Conservation (phyloP, 2,329 filamentous ascomycete species). For the Proliferodiscus dingleyae region DNA sequence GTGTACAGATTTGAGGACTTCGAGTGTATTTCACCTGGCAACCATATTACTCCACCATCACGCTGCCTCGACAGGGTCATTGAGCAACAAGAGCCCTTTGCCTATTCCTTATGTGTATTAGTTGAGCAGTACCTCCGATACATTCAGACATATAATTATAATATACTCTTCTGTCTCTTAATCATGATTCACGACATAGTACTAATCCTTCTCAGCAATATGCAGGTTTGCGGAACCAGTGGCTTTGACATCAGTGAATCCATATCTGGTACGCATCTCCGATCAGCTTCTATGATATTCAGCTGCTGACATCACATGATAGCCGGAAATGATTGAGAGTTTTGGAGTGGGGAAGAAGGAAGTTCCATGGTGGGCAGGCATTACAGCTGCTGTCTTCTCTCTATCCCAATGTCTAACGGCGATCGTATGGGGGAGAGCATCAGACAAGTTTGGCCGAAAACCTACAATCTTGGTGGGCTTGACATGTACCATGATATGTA, state of each 20-base stretch:
- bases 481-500: conserved; percentile 73
- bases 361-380: conserved; percentile 75
- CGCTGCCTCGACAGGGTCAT: too few relatives aligned
- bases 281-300: conserved; percentile 10
- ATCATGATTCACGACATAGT: too few relatives aligned
- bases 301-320: conserved; percentile 34
- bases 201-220: conserved; percentile 60
- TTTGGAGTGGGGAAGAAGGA: conserved; percentile 68
- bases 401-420: conserved; percentile 67
- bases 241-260: conserved; percentile 50
- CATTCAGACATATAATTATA: too few relatives aligned
- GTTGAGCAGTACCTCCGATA: too few relatives aligned
- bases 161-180: too few relatives aligned
- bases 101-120: too few relatives aligned
- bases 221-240: conserved; percentile 75
- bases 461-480: conserved; percentile 72
- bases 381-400: conserved; percentile 69
- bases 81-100: too few relatives aligned
- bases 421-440: conserved; percentile 69
- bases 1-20: too few relatives aligned
- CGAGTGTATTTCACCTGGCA: too few relatives aligned
- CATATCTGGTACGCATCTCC: conserved; percentile 37
- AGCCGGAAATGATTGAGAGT: conserved; percentile 78
- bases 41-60: too few relatives aligned
- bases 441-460: conserved; percentile 78